Evolutionary conservation across 2,329 filamentous ascomycete species (phyloP).

Genomic region (Coleophoma eucalyptorum): DNA sequence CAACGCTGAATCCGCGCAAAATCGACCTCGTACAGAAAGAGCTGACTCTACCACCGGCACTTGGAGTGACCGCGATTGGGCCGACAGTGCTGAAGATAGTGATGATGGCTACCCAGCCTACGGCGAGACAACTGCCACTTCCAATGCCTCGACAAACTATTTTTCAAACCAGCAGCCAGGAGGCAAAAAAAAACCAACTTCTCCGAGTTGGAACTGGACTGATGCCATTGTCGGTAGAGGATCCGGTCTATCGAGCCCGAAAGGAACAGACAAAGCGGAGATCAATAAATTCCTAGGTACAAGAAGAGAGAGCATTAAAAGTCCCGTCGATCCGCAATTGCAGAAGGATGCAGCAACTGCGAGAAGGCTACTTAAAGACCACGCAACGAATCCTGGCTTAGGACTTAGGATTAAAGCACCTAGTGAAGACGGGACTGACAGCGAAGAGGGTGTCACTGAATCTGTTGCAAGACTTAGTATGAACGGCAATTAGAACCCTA

Average conservation of each 20-base stretch:
- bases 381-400: not conserved
- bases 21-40: slow-evolving; percentile 9
- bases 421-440: not conserved
- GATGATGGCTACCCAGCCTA: slow-evolving; percentile 38
- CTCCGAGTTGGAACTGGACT: slow-evolving; percentile 46
- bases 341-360: not conserved
- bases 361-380: too few relatives aligned
- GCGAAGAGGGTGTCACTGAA: not conserved
- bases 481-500: too few relatives aligned
- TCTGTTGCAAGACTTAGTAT: not conserved
- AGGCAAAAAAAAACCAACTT: slow-evolving; percentile 10
- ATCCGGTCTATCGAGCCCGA: slow-evolving; percentile 11
- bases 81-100: slow-evolving; percentile 47
- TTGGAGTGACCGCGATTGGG: slow-evolving; percentile 66
- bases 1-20: not conserved
- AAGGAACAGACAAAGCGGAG: slow-evolving; percentile 16
- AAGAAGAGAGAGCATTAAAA: not conserved
- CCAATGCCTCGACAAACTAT: slow-evolving; percentile 5
- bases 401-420: not conserved
- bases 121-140: slow-evolving; percentile 22
- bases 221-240: slow-evolving; percentile 49
- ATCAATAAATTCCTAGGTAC: slow-evolving; percentile 19
- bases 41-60: slow-evolving; percentile 46
- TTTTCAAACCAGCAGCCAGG: slow-evolving; percentile 6
- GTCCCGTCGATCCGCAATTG: not conserved